Evolutionary conservation across 306 rosid genomes (phyloP).

Genomic region (Sesbania bispinosa): DNA sequence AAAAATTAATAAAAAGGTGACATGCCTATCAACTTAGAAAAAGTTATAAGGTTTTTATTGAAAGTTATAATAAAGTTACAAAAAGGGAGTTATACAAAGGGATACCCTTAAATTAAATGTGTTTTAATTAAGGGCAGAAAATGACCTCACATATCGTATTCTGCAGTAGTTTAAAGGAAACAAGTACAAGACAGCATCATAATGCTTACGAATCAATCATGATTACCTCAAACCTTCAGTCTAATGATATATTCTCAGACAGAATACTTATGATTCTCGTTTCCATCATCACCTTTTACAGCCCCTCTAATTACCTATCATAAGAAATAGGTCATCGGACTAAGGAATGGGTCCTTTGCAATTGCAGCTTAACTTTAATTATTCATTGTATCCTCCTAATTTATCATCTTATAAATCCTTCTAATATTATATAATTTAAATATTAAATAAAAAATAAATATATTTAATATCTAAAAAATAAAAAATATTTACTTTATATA

Average conservation of each 20-base stretch:
- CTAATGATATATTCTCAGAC: constrained; percentile 15
- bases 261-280: background rate
- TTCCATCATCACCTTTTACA: background rate
- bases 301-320: background rate
- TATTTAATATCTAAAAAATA: too few species aligned
- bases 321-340: background rate
- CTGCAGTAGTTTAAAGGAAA: constrained; percentile 8
- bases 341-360: too few species aligned
- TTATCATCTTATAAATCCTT: too few species aligned
- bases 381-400: too few species aligned
- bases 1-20: too few species aligned
- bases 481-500: too few species aligned
- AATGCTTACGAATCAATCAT: constrained; percentile 15
- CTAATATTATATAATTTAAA: too few species aligned
- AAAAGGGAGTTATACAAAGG: background rate
- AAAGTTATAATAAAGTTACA: background rate
- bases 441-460: too few species aligned
- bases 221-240: constrained; percentile 26
- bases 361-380: too few species aligned
- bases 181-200: constrained; percentile 34
- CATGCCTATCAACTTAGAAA: too few species aligned
- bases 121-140: background rate
- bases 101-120: background rate
- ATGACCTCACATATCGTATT: background rate
- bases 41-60: too few species aligned